Percentiles rank a stretch among this genome's conserved stretches.
phyloP scores from a whole-genome alignment of 2,329 filamentous ascomycete genomes.

The Aspergillus sp. region DNA sequence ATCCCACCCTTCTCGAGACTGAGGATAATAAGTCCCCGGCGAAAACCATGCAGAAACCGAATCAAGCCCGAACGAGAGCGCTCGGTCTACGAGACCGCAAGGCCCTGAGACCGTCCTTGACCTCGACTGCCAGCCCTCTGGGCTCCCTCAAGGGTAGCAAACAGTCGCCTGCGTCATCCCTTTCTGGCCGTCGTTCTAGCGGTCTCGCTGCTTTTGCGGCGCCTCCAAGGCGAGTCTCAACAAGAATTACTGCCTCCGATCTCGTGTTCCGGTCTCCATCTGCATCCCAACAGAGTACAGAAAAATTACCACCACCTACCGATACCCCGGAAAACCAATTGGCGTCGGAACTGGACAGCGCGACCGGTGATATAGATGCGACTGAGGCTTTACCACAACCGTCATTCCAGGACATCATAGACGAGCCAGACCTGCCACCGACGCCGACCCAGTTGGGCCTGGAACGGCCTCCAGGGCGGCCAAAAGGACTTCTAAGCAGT shows the following conservation, averaged over 20 bases:
- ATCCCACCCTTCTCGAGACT: slow-evolving; percentile 60
- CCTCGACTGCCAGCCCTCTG: slow-evolving; percentile 31
- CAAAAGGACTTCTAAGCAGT: slow-evolving; percentile 36
- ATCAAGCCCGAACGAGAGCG: slow-evolving; percentile 21
- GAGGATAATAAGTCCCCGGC: slow-evolving; percentile 43
- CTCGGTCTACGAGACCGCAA: slow-evolving; percentile 41
- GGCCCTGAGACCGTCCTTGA: slow-evolving; percentile 39
- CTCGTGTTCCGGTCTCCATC: slow-evolving; percentile 33
- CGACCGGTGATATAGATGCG: slow-evolving; percentile 28
- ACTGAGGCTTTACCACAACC: slow-evolving; percentile 20
- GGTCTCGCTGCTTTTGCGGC: slow-evolving; percentile 40
- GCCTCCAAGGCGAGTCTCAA: slow-evolving; percentile 39
- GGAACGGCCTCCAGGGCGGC: slow-evolving; percentile 36
- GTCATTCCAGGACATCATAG: slow-evolving; percentile 35
- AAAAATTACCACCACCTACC: slow-evolving; percentile 11
- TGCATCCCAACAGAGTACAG: slow-evolving; percentile 13
- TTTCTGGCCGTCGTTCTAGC: slow-evolving; percentile 32
- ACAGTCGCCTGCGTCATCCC: slow-evolving; percentile 21
- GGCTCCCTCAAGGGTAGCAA: slow-evolving; percentile 15
- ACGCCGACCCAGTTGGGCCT: slow-evolving; percentile 46
- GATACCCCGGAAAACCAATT: slow-evolving; percentile 38
- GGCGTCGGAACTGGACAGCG: slow-evolving; percentile 34
- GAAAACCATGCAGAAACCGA: slow-evolving; percentile 30
- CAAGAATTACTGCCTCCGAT: slow-evolving; percentile 34
- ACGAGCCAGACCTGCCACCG: slow-evolving; percentile 66